Evolutionary conservation across 495 filamentous ascomycete species (phyloP).

Genomic region (Penicillium flavigenum): DNA sequence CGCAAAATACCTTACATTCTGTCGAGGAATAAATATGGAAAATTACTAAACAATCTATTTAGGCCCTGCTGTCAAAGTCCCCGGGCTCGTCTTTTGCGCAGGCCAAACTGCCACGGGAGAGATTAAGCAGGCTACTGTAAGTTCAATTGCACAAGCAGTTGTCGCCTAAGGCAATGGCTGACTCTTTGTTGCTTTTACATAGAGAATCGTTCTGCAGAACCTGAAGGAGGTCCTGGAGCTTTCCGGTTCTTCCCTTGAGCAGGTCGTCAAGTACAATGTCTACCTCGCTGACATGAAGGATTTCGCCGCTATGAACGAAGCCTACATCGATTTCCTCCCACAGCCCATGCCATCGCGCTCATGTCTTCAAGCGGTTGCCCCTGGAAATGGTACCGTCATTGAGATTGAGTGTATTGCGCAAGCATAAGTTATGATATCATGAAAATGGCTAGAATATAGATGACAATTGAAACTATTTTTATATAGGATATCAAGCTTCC

Average conservation of each 20-base stretch:
- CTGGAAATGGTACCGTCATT: conserved; percentile 39
- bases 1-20: neutral
- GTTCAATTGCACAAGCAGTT: conserved; percentile 8
- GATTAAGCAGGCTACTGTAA: conserved; percentile 42
- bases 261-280: conserved; percentile 68
- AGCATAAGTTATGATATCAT: conserved; percentile 19
- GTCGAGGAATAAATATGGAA: neutral
- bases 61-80: conserved; percentile 41
- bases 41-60: neutral
- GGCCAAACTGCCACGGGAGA: conserved; percentile 45
- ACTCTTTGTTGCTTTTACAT: neutral
- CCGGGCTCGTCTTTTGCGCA: conserved; percentile 41
- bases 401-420: conserved; percentile 43
- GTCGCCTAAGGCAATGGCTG: neutral
- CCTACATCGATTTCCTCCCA: conserved; percentile 44
- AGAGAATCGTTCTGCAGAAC: conserved; percentile 51
- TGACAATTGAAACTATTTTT: neutral
- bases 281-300: conserved; percentile 69
- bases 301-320: conserved; percentile 64
- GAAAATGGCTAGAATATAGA: conserved; percentile 7
- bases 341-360: conserved; percentile 42
- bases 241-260: conserved; percentile 57
- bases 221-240: conserved; percentile 62
- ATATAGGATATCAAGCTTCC: neutral
- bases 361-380: conserved; percentile 39